Evolutionary conservation across 768 basidiomycete genomes (phyloP).

Genomic region (Boletus patriciae): DNA sequence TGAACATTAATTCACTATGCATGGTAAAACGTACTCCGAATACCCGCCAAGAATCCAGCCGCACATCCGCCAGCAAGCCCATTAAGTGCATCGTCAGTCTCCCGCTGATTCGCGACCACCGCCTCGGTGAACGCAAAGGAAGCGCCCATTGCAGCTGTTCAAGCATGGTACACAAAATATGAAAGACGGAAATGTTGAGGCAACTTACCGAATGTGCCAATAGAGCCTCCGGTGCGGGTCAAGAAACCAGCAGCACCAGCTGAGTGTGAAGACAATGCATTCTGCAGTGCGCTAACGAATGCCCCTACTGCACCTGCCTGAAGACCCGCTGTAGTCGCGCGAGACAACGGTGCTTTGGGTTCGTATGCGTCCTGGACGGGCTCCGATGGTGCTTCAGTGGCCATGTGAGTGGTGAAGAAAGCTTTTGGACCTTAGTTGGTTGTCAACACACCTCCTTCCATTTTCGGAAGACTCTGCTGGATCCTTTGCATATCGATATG

Average conservation of each 20-base stretch:
- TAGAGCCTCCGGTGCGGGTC: slow-evolving; percentile 84
- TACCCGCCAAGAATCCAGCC: slow-evolving; percentile 87
- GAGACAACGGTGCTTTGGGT: slow-evolving; percentile 54
- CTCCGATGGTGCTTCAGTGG: slow-evolving; percentile 19
- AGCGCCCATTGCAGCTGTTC: slow-evolving; percentile 82
- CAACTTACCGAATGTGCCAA: slow-evolving; percentile 84
- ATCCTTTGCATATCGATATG: slow-evolving; percentile 12
- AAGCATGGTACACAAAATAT: slow-evolving; percentile 6
- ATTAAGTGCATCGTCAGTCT: slow-evolving; percentile 77
- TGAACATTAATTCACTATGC: neutral
- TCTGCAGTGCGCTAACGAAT: slow-evolving; percentile 73
- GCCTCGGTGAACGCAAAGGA: slow-evolving; percentile 84
- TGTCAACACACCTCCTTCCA: slow-evolving; percentile 15
- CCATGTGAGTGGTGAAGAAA: slow-evolving; percentile 21
- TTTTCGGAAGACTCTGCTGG: slow-evolving; percentile 20
- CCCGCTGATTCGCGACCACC: slow-evolving; percentile 74
- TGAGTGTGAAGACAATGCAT: slow-evolving; percentile 74
- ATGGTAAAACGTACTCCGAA: slow-evolving; percentile 57
- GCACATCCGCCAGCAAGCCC: slow-evolving; percentile 88
- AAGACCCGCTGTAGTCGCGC: slow-evolving; percentile 58
- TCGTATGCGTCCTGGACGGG: slow-evolving; percentile 36
- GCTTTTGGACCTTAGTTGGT: neutral
- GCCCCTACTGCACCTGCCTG: slow-evolving; percentile 66
- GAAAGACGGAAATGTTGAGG: neutral
- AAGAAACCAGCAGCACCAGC: slow-evolving; percentile 83